phyloP scores from a whole-genome alignment of 352 stramenopile species.

The Globisporangium echinulatum region DNA sequence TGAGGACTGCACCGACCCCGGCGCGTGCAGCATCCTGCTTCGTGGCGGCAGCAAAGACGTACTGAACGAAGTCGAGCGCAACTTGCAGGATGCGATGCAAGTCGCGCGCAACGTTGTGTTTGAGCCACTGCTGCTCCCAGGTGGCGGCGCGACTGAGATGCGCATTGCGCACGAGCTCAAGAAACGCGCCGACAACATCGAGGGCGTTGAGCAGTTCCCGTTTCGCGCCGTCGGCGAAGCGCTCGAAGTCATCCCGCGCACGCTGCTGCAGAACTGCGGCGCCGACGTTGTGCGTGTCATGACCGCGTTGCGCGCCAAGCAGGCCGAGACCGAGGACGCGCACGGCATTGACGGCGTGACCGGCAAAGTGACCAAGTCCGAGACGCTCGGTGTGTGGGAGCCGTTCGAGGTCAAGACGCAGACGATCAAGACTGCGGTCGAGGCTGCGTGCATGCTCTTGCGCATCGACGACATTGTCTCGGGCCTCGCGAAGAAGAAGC shows the following conservation, averaged over 20 bases:
- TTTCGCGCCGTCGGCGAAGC: slow-evolving; percentile 96
- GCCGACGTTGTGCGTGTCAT: slow-evolving; percentile 98
- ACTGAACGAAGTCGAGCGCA: slow-evolving; percentile 99
- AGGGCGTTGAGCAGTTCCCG: slow-evolving; percentile 96
- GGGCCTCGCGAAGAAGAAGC: slow-evolving; percentile 95
- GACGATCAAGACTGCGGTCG: slow-evolving; percentile 99
- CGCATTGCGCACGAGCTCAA: slow-evolving; percentile 93
- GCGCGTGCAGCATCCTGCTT: slow-evolving; percentile 98
- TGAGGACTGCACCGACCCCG: slow-evolving; percentile 97
- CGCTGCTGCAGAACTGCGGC: slow-evolving; percentile 98
- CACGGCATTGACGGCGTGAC: slow-evolving; percentile 81
- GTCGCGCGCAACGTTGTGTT: slow-evolving; percentile 99
- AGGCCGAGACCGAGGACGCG: slow-evolving; percentile 72
- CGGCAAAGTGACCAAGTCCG: slow-evolving; percentile 92
- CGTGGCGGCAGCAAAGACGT: slow-evolving; percentile 99
- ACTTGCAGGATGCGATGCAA: slow-evolving; percentile 99
- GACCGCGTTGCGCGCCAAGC: slow-evolving; percentile 94
- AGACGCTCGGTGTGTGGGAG: slow-evolving; percentile 97
- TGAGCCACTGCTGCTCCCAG: slow-evolving; percentile 95
- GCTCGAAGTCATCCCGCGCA: slow-evolving; percentile 99
- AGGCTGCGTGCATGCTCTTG: slow-evolving; percentile 96
- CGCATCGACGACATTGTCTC: slow-evolving; percentile 99
- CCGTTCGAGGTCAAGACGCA: slow-evolving; percentile 99
- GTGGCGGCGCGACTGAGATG: slow-evolving; percentile 98
- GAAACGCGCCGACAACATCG: slow-evolving; percentile 86